Base-by-base conservation (phyloP, 108 stramenopile genomes). In the Cyclostephanos tholiformis region DNA sequence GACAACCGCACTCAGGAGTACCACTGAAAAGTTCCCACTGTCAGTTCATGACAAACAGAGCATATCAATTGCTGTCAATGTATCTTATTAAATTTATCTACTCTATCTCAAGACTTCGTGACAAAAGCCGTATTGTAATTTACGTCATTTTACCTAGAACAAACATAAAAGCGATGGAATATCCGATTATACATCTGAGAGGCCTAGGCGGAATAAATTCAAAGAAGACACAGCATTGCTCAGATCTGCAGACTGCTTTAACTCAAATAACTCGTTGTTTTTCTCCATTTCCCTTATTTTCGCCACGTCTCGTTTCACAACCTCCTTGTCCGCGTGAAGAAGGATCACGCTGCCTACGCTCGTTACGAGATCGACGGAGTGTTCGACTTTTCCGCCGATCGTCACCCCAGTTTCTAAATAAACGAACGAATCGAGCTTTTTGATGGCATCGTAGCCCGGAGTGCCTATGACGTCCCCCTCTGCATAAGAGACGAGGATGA, bases 321-420 rank as follows among this genome's bases (percentile, higher is more conserved):
- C 79, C 10, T 79, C 69, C 71, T 82, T 63, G 58, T 93, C 90
- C 23, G 83, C 74, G 67, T 95, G 91, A 72, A 92, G 73, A 39
- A 95, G 72, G 65, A 92, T 95, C 11, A 89, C 92, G 66, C 89
- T 91, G 11, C 94, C 94, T 20, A 95, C 87, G 30, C 89, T 85
- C 11, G 92, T 95, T 57, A 93, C 85, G n/a, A 91, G 80, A 79
- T 95, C 94, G 12, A 91, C 83, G 0, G 94, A 93, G 67, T 89
- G 89, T 48, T 93, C 92, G 2, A 95, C 92, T 53, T 76, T 67
- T 8, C 84, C 80, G 17, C 93, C 93, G 25, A 80, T 67, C 30
- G 75, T 67, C 29, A 94, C 87, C 17, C 93, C 91, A 4, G 93
- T 90, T 76, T 95, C 94, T 29, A 92, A 75, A 67, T 86, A 92